These are phyloP conservation scores for Saccharomycopsis javanensis DNA, from an alignment of 805 yeast genomes.

Conservation along the genomic window DNA sequence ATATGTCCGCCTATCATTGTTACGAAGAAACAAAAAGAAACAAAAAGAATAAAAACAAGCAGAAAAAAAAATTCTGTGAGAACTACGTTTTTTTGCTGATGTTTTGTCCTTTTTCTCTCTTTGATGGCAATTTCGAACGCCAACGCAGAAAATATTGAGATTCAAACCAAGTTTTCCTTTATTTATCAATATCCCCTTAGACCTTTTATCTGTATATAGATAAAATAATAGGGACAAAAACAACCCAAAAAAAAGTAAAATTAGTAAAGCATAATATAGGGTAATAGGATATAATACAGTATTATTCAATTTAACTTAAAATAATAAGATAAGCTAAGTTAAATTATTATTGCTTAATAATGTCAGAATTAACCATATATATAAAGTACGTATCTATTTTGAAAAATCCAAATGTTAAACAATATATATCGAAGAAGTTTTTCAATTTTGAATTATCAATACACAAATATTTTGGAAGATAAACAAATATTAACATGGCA, in stretches of 20 bases:
- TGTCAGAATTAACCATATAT: slow-evolving; percentile 24
- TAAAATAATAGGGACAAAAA: no score
- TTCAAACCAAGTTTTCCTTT: neutral
- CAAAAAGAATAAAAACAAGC: neutral
- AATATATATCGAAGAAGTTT: no score
- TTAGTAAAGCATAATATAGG: no score
- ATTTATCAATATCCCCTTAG: neutral
- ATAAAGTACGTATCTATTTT: slow-evolving; percentile 22
- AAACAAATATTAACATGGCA: neutral
- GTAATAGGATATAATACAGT: no score
- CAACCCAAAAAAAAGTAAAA: no score
- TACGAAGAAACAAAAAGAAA: neutral
- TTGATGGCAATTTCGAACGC: neutral
- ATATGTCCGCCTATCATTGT: neutral
- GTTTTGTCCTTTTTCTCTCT: neutral
- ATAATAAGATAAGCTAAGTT: no score
- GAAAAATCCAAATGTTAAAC: no score
- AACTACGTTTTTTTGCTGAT: neutral
- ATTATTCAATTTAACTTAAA: no score
- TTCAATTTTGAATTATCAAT: no score
- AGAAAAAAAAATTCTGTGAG: neutral
- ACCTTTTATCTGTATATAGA: no score
- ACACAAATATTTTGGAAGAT: no score
- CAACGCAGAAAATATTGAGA: neutral
- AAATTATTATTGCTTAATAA: no score